Conservation (phyloP, 257 asterid species). For the Forsythia suspensa region DNA sequence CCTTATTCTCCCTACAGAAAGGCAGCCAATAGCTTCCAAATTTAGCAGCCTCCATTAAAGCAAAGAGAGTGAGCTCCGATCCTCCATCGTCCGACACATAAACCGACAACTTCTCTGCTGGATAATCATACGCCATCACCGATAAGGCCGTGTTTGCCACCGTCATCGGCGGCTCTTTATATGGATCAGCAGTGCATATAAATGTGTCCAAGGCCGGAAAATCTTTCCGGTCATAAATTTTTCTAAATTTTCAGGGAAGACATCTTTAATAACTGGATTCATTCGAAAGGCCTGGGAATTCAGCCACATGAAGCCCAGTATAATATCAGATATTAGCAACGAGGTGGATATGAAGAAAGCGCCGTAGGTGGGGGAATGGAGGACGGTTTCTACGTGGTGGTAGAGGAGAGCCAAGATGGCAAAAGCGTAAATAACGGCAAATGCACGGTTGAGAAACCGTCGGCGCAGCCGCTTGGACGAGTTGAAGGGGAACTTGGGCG, state of each 20-base stretch:
- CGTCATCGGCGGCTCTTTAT: constrained; percentile 62
- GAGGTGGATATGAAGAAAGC: constrained; percentile 28
- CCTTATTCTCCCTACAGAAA: constrained; percentile 50
- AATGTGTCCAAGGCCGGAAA: constrained; percentile 60
- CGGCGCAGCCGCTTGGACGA: constrained; percentile 38
- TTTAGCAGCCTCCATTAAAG: constrained; percentile 60
- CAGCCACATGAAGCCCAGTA: constrained; percentile 60
- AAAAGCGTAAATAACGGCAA: constrained; percentile 45
- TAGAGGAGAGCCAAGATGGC: constrained; percentile 56
- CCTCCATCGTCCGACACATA: constrained; percentile 82
- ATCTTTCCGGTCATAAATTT: constrained; percentile 5
- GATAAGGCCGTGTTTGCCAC: constrained; percentile 70
- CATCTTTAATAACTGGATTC: constrained; percentile 34
- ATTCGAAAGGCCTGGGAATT: constrained; percentile 54
- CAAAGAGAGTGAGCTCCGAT: constrained; percentile 63
- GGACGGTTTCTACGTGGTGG: constrained; percentile 43
- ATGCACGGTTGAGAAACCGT: constrained; percentile 49
- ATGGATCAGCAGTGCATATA: constrained; percentile 74
- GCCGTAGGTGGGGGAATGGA: constrained; percentile 27
- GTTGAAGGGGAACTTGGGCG: constrained; percentile 36
- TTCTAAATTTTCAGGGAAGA: constrained; percentile 40
- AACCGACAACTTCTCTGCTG: constrained; percentile 55
- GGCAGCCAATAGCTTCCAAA: constrained; percentile 65
- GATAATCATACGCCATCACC: constrained; percentile 72
- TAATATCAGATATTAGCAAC: constrained; percentile 41